Percentiles rank a stretch among this genome's conserved stretches.
Evolutionary conservation across 805 yeast species (phyloP).

Genomic region (Ogataea trehaloabstinens): DNA sequence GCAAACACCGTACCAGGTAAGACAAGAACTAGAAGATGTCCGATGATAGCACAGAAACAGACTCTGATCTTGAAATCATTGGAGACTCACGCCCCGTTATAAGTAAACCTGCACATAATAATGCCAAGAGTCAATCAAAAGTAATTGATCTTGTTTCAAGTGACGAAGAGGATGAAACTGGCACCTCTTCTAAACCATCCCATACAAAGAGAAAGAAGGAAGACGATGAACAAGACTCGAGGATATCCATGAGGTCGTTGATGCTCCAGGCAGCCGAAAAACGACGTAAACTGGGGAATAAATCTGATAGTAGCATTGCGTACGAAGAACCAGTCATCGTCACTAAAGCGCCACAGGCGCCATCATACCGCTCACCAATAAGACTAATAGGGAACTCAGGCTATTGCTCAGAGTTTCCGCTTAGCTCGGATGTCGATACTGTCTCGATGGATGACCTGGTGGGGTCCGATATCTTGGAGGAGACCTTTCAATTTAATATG

Average conservation of each 20-base stretch:
- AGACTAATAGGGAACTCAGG: slow-evolving; percentile 23
- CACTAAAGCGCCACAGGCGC: not conserved
- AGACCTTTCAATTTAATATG: slow-evolving; percentile 34
- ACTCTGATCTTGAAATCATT: slow-evolving; percentile 12
- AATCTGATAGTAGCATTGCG: not conserved
- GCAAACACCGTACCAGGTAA: too few relatives aligned
- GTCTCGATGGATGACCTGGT: slow-evolving; percentile 27
- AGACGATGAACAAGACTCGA: not conserved
- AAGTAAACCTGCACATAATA: not conserved
- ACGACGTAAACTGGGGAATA: slow-evolving; percentile 15
- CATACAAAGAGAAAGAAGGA: slow-evolving; percentile 1
- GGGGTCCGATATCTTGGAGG: slow-evolving; percentile 21
- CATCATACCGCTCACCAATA: slow-evolving; percentile 23
- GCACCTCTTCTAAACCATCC: too few relatives aligned
- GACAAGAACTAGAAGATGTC: not conserved
- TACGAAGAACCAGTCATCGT: not conserved
- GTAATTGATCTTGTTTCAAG: slow-evolving; percentile 15
- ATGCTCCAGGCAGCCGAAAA: slow-evolving; percentile 25
- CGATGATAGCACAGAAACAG: slow-evolving; percentile 5
- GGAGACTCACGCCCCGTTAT: slow-evolving; percentile 1
- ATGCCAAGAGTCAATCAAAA: not conserved
- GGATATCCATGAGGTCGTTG: slow-evolving; percentile 14
- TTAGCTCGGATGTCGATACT: slow-evolving; percentile 25
- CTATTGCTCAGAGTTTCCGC: slow-evolving; percentile 21
- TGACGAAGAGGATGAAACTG: slow-evolving; percentile 3